A percentile compares a stretch with the other conserved stretches of the same genome.
Conservation (phyloP, 257 asterid genomes). For the Fraxinus quadrangulata region DNA sequence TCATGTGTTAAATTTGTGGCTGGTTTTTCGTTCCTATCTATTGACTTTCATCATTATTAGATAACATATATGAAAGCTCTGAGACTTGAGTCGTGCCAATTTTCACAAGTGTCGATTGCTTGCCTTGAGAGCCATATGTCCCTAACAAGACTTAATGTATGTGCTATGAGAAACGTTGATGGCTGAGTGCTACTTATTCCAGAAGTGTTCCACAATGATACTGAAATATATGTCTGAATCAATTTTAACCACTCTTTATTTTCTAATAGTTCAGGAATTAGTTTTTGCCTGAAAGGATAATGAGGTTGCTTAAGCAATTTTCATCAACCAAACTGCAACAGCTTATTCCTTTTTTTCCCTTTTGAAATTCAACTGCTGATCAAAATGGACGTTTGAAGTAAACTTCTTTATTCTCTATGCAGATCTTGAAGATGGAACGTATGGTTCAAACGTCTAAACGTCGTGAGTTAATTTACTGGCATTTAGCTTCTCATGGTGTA, state of each 20-base stretch:
- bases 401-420: slow-evolving; percentile 21
- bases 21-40: background rate
- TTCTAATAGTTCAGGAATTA: no score
- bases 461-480: slow-evolving; percentile 72
- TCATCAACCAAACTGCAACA: background rate
- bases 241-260: no score
- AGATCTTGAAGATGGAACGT: slow-evolving; percentile 69
- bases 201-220: no score
- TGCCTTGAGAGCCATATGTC: background rate
- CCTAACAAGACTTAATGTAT: background rate
- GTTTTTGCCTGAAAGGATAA: no score
- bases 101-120: background rate
- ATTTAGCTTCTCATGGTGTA: slow-evolving; percentile 73
- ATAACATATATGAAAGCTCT: background rate
- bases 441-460: slow-evolving; percentile 57
- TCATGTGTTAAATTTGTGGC: background rate
- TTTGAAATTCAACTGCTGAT: background rate
- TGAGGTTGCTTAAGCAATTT: background rate
- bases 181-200: no score
- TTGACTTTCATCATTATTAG: background rate
- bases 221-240: no score
- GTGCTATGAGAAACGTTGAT: background rate
- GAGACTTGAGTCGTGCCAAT: background rate
- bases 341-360: background rate
- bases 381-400: background rate